Evolutionary conservation across 78 protist genomes (phyloP).

Genomic region (Andalucia godoyi): DNA sequence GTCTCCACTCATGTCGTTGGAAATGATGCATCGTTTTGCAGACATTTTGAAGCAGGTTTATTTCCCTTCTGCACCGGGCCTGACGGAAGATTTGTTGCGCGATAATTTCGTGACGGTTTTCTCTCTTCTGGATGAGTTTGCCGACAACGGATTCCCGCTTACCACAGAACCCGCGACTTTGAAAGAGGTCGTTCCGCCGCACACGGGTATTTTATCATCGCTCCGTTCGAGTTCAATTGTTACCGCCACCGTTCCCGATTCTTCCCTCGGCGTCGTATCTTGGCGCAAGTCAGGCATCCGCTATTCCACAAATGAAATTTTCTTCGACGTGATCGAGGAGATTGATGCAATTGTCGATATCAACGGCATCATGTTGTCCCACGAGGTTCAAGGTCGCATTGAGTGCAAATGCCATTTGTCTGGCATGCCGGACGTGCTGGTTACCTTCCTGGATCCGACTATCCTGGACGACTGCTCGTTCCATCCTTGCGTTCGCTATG

Average conservation of each 20-base stretch:
- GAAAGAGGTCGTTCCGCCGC: constrained; percentile 65
- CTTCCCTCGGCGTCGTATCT: constrained; percentile 17
- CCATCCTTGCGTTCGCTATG: constrained; percentile 19
- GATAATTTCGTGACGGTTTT: constrained; percentile 61
- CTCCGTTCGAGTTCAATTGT: too few relatives aligned
- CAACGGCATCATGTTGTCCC: constrained; percentile 13
- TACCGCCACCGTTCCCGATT: constrained; percentile 3
- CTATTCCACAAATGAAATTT: constrained; percentile 75
- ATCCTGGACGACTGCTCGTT: constrained; percentile 3
- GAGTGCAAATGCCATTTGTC: neutral
- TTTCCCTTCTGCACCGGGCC: constrained; percentile 34
- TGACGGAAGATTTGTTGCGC: constrained; percentile 23
- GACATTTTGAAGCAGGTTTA: constrained; percentile 53
- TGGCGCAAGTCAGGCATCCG: constrained; percentile 81
- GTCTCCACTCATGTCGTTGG: constrained; percentile 58
- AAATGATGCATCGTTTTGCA: constrained; percentile 59
- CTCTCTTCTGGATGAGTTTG: constrained; percentile 76
- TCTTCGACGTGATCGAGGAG: constrained; percentile 76
- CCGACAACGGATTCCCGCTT: constrained; percentile 83
- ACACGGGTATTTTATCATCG: constrained; percentile 36
- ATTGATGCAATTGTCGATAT: constrained; percentile 22
- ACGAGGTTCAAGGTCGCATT: constrained; percentile 10
- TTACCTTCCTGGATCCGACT: neutral
- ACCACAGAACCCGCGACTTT: constrained; percentile 75
- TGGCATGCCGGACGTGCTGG: constrained; percentile 26